Evolutionary conservation across 2,329 filamentous ascomycete genomes (phyloP).

Genomic region (Aspergillus phoenicis): DNA sequence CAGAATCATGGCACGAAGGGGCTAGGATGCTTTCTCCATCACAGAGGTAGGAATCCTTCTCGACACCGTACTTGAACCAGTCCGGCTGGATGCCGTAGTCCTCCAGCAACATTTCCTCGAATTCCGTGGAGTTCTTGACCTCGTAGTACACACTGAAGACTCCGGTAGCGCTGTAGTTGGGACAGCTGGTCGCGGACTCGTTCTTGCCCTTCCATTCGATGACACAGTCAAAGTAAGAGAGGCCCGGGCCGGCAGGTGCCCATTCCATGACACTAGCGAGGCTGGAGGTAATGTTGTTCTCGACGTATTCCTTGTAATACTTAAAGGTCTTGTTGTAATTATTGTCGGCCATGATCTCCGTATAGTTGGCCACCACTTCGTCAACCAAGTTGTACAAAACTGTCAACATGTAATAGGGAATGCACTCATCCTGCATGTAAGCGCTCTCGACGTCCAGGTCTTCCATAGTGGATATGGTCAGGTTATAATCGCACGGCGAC

Average conservation of each 20-base stretch:
- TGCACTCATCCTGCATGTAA: not conserved
- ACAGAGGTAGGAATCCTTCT: not conserved
- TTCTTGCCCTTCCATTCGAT: not conserved
- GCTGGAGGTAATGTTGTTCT: not conserved
- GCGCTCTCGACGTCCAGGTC: not conserved
- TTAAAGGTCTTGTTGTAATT: constrained; percentile 3
- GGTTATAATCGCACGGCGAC: not conserved
- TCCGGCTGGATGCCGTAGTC: not conserved
- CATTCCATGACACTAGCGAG: not conserved
- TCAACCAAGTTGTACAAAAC: not conserved
- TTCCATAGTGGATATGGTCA: not conserved
- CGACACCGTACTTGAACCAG: not conserved
- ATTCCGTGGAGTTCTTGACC: not conserved
- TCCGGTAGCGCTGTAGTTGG: not conserved
- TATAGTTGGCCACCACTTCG: constrained; percentile 1
- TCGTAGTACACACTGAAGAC: not conserved
- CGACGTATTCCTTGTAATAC: not conserved
- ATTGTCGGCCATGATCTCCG: not conserved
- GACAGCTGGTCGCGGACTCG: not conserved
- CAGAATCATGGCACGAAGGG: not conserved
- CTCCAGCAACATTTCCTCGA: not conserved
- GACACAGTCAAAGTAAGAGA: not conserved
- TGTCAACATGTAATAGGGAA: not conserved
- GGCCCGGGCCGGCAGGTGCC: not conserved
- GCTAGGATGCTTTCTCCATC: not conserved